Conservation (phyloP, 306 rosid genomes). For the Trifolium repens region DNA sequence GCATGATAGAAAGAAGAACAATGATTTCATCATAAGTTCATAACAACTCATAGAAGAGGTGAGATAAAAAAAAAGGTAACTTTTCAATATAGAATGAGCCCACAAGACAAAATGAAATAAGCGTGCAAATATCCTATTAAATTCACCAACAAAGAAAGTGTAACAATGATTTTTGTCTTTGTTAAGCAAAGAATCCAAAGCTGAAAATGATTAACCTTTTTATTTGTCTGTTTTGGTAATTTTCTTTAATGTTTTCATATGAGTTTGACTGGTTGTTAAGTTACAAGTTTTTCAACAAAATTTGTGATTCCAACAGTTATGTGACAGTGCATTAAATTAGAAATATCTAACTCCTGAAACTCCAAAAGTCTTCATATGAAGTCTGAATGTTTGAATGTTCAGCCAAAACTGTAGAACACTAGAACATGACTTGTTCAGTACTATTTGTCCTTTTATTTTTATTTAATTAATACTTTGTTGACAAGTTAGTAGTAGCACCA, state of each 20-base stretch:
- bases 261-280: slow-evolving; percentile 27
- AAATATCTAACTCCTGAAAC: slow-evolving; percentile 42
- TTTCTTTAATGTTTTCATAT: slow-evolving; percentile 31
- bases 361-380: neutral
- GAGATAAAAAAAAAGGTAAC: slow-evolving; percentile 47
- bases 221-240: slow-evolving; percentile 42
- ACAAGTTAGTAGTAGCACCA: neutral
- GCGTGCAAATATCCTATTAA: slow-evolving; percentile 54
- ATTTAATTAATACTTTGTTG: slow-evolving; percentile 2
- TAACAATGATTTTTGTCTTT: slow-evolving; percentile 54
- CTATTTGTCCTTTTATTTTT: slow-evolving; percentile 14
- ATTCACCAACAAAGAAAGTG: slow-evolving; percentile 44
- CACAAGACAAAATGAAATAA: slow-evolving; percentile 63
- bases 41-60: slow-evolving; percentile 25
- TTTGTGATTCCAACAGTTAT: slow-evolving; percentile 8
- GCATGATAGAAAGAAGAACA: slow-evolving; percentile 33
- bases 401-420: slow-evolving; percentile 18
- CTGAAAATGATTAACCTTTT: slow-evolving; percentile 38
- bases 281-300: slow-evolving; percentile 37
- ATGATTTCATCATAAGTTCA: slow-evolving; percentile 41
- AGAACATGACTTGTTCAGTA: slow-evolving; percentile 14
- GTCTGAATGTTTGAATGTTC: slow-evolving; percentile 36
- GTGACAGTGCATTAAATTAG: slow-evolving; percentile 57
- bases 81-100: slow-evolving; percentile 73
- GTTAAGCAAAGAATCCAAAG: slow-evolving; percentile 80